These are phyloP conservation scores for Calonectria multiphialidica DNA, from an alignment of 2,329 filamentous ascomycete genomes.

Conservation along the genomic window DNA sequence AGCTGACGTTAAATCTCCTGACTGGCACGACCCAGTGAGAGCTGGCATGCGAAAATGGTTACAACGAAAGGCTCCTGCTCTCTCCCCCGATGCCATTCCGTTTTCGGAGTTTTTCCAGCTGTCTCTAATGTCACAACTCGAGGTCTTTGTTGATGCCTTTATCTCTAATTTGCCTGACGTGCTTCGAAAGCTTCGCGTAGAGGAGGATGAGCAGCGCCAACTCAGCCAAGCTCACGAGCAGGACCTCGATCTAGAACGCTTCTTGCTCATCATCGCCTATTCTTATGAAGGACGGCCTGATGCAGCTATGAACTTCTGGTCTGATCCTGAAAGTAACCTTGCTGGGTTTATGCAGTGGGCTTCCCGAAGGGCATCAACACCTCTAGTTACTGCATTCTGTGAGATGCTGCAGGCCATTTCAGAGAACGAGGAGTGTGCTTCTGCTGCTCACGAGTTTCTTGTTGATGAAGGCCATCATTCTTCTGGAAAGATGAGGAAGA, in stretches of 20 bases:
- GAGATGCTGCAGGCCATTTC: constrained; percentile 94
- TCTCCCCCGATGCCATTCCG: constrained; percentile 75
- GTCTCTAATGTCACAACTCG: constrained; percentile 83
- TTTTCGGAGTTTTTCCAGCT: constrained; percentile 80
- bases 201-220: constrained; percentile 89
- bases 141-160: constrained; percentile 90
- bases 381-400: constrained; percentile 95
- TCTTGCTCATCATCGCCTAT: constrained; percentile 92
- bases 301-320: constrained; percentile 90
- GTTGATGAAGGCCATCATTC: constrained; percentile 84
- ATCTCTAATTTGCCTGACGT: constrained; percentile 97
- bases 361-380: constrained; percentile 93
- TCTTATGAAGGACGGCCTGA: constrained; percentile 89
- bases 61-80: constrained; percentile 80
- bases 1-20: constrained; percentile 81
- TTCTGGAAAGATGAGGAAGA: constrained; percentile 83
- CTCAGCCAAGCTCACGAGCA: constrained; percentile 74
- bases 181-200: constrained; percentile 84
- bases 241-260: constrained; percentile 84
- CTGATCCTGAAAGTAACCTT: constrained; percentile 90
- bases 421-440: constrained; percentile 84
- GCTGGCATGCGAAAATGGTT: constrained; percentile 85
- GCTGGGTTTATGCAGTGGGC: constrained; percentile 97
- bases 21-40: constrained; percentile 91
- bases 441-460: constrained; percentile 88